Evolutionary conservation across 2,329 filamentous ascomycete genomes (phyloP).

Genomic region (Fusarium irregulare): DNA sequence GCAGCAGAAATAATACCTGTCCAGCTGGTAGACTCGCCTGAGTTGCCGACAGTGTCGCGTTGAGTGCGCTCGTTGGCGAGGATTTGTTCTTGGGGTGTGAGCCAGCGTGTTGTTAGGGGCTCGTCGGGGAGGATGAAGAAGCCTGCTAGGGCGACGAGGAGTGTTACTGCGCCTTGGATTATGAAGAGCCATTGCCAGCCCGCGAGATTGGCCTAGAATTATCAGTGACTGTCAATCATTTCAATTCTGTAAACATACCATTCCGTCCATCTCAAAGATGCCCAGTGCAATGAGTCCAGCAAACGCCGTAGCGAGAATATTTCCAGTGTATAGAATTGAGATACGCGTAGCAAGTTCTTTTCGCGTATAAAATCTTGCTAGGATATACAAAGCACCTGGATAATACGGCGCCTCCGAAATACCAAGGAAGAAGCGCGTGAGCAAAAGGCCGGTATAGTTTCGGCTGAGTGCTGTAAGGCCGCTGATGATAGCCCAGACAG

Average conservation of each 20-base stretch:
- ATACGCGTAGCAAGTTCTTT: constrained; percentile 57
- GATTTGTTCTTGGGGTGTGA: constrained; percentile 57
- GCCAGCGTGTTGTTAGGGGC: constrained; percentile 56
- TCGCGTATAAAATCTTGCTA: constrained; percentile 66
- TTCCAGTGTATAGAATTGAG: constrained; percentile 58
- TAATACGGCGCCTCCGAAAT: constrained; percentile 56
- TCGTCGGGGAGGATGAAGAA: constrained; percentile 48
- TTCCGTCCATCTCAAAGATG: constrained; percentile 49
- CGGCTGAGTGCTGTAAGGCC: constrained; percentile 59
- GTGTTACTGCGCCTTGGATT: constrained; percentile 65
- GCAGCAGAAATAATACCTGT: constrained; percentile 58
- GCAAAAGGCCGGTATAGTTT: constrained; percentile 61
- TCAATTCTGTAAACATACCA: background rate
- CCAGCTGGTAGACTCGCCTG: constrained; percentile 54
- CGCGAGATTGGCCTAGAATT: constrained; percentile 13
- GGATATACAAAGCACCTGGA: constrained; percentile 53
- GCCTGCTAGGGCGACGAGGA: constrained; percentile 36
- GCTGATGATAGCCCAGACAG: constrained; percentile 60
- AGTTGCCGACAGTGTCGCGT: constrained; percentile 58
- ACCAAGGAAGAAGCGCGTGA: constrained; percentile 57
- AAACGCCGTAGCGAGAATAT: constrained; percentile 52
- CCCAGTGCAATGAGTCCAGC: constrained; percentile 57
- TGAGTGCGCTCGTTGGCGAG: constrained; percentile 56
- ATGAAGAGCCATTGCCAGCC: constrained; percentile 66
- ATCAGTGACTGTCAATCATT: background rate